Evolutionary conservation across 148 eudicot species (phyloP).

Genomic region (Arbutus unedo): DNA sequence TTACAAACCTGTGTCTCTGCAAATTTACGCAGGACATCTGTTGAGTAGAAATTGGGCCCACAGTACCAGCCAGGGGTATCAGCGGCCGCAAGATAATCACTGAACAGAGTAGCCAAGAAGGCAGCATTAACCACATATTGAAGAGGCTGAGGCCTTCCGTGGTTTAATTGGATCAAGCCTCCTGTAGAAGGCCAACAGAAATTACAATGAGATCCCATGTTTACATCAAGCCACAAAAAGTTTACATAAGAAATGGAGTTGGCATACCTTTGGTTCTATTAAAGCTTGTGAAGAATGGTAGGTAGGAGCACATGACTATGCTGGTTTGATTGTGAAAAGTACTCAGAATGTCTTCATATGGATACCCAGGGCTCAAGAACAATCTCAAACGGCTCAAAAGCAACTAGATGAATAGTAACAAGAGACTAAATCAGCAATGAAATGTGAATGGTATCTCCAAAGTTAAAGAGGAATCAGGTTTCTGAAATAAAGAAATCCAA

Average conservation of each 20-base stretch:
- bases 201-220: neutral
- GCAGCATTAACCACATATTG: constrained; percentile 94
- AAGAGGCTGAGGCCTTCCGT: constrained; percentile 92
- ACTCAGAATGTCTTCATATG: constrained; percentile 74
- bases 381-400: constrained; percentile 82
- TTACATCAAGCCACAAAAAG: neutral
- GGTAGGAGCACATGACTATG: constrained; percentile 82
- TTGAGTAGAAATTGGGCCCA: constrained; percentile 76
- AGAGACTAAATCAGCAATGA: constrained; percentile 5
- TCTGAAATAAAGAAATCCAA: neutral
- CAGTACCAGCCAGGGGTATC: constrained; percentile 94
- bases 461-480: neutral
- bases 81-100: constrained; percentile 83
- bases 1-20: constrained; percentile 72
- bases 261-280: constrained; percentile 76
- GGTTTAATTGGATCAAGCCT: constrained; percentile 78
- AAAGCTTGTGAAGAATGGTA: constrained; percentile 69
- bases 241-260: neutral
- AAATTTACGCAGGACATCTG: constrained; percentile 60
- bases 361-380: constrained; percentile 89
- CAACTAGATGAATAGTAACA: constrained; percentile 40
- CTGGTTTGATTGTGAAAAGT: constrained; percentile 84
- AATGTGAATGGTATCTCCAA: neutral
- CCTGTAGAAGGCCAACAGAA: constrained; percentile 39
- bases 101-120: constrained; percentile 74